These are phyloP conservation scores for Smallanthus sonchifolius DNA, from an alignment of 129 eudicot genomes.

Conservation along the genomic window DNA sequence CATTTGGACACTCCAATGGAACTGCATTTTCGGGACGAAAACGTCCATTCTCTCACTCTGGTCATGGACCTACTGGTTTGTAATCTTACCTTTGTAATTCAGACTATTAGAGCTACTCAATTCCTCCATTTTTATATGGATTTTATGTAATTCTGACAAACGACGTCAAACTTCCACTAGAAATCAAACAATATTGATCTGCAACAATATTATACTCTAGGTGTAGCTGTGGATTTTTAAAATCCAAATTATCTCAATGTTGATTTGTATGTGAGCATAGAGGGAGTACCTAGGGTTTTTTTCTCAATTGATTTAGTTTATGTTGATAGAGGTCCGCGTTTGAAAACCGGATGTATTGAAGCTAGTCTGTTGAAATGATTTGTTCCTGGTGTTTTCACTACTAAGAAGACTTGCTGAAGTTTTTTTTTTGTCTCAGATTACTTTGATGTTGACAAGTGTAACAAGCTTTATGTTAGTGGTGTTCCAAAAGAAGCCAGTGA, in stretches of 20 bases:
- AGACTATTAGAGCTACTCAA: background rate
- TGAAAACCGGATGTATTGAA: background rate
- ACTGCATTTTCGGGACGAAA: constrained; percentile 38
- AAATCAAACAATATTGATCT: background rate
- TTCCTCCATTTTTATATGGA: background rate
- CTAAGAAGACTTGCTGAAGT: constrained; percentile 12
- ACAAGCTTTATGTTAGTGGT: constrained; percentile 56
- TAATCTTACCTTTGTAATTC: background rate
- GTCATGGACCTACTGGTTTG: constrained; percentile 24
- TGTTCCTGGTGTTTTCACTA: background rate
- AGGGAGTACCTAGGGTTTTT: constrained; percentile 7
- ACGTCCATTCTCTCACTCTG: constrained; percentile 28
- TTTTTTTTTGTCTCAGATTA: constrained; percentile 28
- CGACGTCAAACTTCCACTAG: background rate
- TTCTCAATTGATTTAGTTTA: background rate
- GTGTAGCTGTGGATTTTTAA: background rate
- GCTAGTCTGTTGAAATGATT: background rate
- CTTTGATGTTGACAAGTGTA: constrained; percentile 38
- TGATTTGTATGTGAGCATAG: constrained; percentile 5
- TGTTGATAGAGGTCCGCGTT: background rate
- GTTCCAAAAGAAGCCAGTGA: constrained; percentile 49
- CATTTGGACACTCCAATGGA: constrained; percentile 20
- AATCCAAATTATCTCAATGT: background rate
- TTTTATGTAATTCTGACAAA: background rate
- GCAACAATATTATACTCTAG: background rate